Evolutionary conservation across 2,329 filamentous ascomycete species (phyloP).

Genomic region (Lasiodiplodia sp.): DNA sequence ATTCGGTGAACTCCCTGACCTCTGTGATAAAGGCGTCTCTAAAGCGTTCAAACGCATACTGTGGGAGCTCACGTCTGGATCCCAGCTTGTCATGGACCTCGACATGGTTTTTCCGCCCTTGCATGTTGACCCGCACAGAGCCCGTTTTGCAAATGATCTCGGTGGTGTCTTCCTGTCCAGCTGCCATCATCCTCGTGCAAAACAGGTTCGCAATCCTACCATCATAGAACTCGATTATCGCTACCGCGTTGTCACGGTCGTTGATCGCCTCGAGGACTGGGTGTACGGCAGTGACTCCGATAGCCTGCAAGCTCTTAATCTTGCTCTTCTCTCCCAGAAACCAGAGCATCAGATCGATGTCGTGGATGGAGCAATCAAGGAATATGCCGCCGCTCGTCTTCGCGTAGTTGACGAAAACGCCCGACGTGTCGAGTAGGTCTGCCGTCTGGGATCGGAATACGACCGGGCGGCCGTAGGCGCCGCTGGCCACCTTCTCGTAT

Average conservation of each 20-base stretch:
- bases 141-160: slow-evolving; percentile 50
- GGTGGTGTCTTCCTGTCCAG: slow-evolving; percentile 53
- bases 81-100: neutral
- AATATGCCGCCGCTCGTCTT: slow-evolving; percentile 54
- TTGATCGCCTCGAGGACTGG: neutral
- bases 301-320: slow-evolving; percentile 47
- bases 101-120: neutral
- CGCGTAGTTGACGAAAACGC: slow-evolving; percentile 54
- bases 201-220: slow-evolving; percentile 55
- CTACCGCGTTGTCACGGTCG: neutral
- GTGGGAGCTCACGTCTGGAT: neutral
- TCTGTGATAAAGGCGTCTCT: neutral
- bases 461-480: slow-evolving; percentile 49
- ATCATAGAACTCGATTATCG: slow-evolving; percentile 47
- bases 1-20: neutral
- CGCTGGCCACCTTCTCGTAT: slow-evolving; percentile 43
- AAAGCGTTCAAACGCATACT: neutral
- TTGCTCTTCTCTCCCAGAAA: slow-evolving; percentile 48
- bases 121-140: neutral
- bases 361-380: slow-evolving; percentile 53
- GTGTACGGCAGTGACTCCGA: slow-evolving; percentile 35
- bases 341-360: slow-evolving; percentile 54
- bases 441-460: slow-evolving; percentile 52
- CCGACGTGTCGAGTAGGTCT: slow-evolving; percentile 40
- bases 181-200: slow-evolving; percentile 51